phyloP scores from a whole-genome alignment of 2,329 filamentous ascomycete species.

The Stemphylium vesicarium region DNA sequence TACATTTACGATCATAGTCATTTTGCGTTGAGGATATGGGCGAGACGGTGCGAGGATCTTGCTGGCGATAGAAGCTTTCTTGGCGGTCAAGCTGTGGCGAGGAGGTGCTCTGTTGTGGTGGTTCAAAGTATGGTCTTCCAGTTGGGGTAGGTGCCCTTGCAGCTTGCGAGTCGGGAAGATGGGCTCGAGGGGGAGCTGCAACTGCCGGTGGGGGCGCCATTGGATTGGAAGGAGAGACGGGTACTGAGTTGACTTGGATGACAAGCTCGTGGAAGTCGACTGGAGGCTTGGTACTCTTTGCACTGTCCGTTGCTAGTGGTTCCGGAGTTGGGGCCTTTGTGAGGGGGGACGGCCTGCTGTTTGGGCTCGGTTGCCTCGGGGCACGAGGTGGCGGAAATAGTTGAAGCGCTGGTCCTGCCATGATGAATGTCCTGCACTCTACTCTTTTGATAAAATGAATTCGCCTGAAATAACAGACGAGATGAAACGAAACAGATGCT shows the following conservation, averaged over 20 bases:
- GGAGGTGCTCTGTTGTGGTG: constrained; percentile 30
- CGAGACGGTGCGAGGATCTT: constrained; percentile 31
- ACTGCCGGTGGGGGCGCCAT: constrained; percentile 30
- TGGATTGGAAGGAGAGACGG: constrained; percentile 40
- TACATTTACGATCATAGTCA: constrained; percentile 21
- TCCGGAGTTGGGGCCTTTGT: constrained; percentile 41
- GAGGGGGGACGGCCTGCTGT: constrained; percentile 30
- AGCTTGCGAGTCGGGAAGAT: constrained; percentile 31
- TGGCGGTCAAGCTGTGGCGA: constrained; percentile 25
- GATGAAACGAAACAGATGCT: constrained; percentile 17
- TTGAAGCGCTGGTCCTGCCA: constrained; percentile 47
- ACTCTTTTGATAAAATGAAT: constrained; percentile 21
- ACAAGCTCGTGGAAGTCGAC: constrained; percentile 49
- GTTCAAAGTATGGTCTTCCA: constrained; percentile 28
- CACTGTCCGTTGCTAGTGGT: constrained; percentile 38
- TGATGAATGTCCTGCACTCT: constrained; percentile 26
- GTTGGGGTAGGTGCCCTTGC: constrained; percentile 31
- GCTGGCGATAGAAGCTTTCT: constrained; percentile 26
- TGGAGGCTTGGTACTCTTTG: constrained; percentile 37
- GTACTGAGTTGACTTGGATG: constrained; percentile 49
- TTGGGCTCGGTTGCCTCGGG: constrained; percentile 43
- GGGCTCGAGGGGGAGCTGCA: constrained; percentile 34
- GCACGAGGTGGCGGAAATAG: constrained; percentile 48
- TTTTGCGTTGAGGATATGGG: constrained; percentile 24
- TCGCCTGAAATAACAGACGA: constrained; percentile 25